Percentiles rank a stretch among this genome's conserved stretches.
These are phyloP conservation scores for Apostasia ramifera DNA, from an alignment of 106 monocot species.

Conservation along the genomic window DNA sequence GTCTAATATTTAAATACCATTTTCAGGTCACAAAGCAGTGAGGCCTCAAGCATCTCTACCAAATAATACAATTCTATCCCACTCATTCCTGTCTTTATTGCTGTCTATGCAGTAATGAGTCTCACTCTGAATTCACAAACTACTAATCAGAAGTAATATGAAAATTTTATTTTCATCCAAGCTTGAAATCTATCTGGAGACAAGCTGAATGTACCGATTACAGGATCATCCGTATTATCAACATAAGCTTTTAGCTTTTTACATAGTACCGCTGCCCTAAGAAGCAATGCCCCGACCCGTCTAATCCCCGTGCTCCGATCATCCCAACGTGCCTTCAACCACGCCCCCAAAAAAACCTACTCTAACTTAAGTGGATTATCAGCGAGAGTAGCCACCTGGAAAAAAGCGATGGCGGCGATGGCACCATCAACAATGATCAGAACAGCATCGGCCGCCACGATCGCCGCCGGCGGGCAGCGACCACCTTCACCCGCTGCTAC, in stretches of 20 bases:
- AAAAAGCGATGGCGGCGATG: constrained; percentile 55
- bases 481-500: not conserved
- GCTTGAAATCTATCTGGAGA: too few species aligned
- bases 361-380: not conserved
- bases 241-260: not conserved
- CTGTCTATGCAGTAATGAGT: not conserved
- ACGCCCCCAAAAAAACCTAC: not conserved
- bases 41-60: not conserved
- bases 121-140: not conserved
- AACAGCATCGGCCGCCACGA: constrained; percentile 21
- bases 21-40: not conserved
- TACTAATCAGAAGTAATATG: not conserved
- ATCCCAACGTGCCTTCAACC: not conserved
- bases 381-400: constrained; percentile 31
- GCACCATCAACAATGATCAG: constrained; percentile 41
- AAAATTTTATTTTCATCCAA: too few species aligned
- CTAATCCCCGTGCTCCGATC: not conserved
- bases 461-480: constrained; percentile 33
- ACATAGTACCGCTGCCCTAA: too few species aligned
- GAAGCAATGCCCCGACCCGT: not conserved
- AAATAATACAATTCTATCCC: not conserved
- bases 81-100: too few species aligned
- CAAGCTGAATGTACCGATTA: too few species aligned
- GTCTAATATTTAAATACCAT: not conserved
- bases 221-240: too few species aligned